Base-by-base conservation (phyloP, 805 yeast species). In the Wickerhamomyces subpelliculosus region DNA sequence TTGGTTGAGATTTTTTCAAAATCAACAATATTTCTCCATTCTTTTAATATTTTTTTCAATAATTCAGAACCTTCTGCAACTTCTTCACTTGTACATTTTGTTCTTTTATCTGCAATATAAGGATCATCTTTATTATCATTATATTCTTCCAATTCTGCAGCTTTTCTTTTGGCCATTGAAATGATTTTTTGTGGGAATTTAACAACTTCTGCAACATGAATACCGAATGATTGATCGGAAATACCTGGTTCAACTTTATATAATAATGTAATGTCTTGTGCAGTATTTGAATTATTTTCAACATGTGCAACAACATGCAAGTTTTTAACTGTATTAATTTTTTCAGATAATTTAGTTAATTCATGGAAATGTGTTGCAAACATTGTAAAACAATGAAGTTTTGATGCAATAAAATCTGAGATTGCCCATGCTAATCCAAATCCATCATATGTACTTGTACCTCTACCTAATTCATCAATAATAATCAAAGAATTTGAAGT, bases 361-460 rank as follows among this genome's bases (percentile, higher is more conserved):
- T 93, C 98, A 60, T 93, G 97, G 70, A 93, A 93, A 67, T 93
- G 98, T 0, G 98, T 93, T 0, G 98, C 97, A 69, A 93, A 93
- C 40, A 93, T 55, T 0, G 95, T 78, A 60, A 88, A 87, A 45
- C 96, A 81, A 36, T 73, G 69, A 36, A 84, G 72, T 36, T 81
- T 68, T 16, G 68, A 68, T 3, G 93, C 80, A 42, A 90, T 78
- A 60, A 81, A 80, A 54, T 89, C 95, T 46, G 90, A 83, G 39
- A 93, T 93, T 0, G 97, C 83, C 94, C 96, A 93, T 0, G 98
- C 98, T 29, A 93, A 70, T 0, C 98, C 98, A 66, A 93, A 93
- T 0, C 98, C 98, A 61, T 93, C 98, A 60, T 89, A 90, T 0
- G 98, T 84, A 33, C 79, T 70, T 3, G 74, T 68, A 28, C 74